Conservation (phyloP, 148 eudicot species). For the Nyssa sinensis region DNA sequence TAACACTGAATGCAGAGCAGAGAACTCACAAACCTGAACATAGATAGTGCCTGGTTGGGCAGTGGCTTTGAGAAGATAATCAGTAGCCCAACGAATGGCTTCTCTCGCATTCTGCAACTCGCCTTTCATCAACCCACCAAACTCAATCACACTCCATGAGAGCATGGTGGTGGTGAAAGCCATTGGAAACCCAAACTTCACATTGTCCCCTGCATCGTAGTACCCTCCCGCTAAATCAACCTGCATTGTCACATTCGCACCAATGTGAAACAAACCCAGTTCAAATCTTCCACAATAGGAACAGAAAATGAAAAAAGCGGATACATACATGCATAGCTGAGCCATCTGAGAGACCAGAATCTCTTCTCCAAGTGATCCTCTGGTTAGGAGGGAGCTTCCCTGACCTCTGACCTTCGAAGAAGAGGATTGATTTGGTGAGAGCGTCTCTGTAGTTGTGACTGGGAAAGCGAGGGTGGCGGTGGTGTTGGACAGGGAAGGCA, state of each 20-base stretch:
- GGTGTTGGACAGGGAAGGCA: conserved; percentile 35
- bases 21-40: conserved; percentile 58
- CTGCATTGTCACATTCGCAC: conserved; percentile 48
- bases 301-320: not conserved
- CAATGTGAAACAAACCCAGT: conserved; percentile 22
- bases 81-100: conserved; percentile 91
- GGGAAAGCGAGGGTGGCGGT: conserved; percentile 44
- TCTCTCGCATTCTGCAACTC: conserved; percentile 71
- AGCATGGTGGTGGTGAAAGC: conserved; percentile 98
- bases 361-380: conserved; percentile 75
- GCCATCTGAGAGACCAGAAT: conserved; percentile 94
- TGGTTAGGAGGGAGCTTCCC: conserved; percentile 86
- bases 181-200: conserved; percentile 98
- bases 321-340: conserved; percentile 54
- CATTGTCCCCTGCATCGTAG: conserved; percentile 98
- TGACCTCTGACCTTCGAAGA: conserved; percentile 85
- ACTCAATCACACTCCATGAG: conserved; percentile 94
- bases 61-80: conserved; percentile 96
- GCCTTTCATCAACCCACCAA: conserved; percentile 83
- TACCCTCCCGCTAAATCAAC: conserved; percentile 98
- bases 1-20: not conserved
- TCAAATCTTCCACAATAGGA: not conserved
- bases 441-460: conserved; percentile 86
- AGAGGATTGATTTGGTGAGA: conserved; percentile 80
- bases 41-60: conserved; percentile 78